Conservation (phyloP, 768 basidiomycete genomes). For the Naganishia vaughanmartiniae region DNA sequence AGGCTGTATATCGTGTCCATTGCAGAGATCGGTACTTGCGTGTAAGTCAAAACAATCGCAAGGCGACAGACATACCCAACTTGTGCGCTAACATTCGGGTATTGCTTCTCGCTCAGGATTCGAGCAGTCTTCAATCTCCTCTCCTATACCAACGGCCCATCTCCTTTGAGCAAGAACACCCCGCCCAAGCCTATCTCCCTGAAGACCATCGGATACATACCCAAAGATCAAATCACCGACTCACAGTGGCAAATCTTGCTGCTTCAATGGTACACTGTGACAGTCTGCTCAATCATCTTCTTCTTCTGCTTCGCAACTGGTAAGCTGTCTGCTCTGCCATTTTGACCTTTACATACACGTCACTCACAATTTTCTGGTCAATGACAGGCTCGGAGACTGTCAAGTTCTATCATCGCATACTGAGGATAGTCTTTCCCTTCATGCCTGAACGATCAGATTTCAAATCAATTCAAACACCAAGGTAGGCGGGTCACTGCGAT, state of each 20-base stretch:
- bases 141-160: slow-evolving; percentile 43
- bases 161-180: slow-evolving; percentile 38
- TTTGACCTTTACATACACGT: neutral
- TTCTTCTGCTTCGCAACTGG: slow-evolving; percentile 50
- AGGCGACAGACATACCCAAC: neutral
- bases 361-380: neutral
- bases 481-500: neutral
- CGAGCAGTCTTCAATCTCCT: slow-evolving; percentile 49
- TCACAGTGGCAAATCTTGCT: slow-evolving; percentile 29
- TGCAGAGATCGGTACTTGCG: slow-evolving; percentile 44
- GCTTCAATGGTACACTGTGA: slow-evolving; percentile 45
- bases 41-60: slow-evolving; percentile 31
- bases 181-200: slow-evolving; percentile 36
- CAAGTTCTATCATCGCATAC: slow-evolving; percentile 38
- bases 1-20: slow-evolving; percentile 42
- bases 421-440: slow-evolving; percentile 39
- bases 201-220: slow-evolving; percentile 36
- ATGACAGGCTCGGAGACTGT: slow-evolving; percentile 41
- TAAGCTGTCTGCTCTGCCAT: slow-evolving; percentile 30
- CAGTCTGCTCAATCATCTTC: slow-evolving; percentile 46
- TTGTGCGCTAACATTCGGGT: neutral
- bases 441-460: slow-evolving; percentile 17
- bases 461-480: slow-evolving; percentile 11
- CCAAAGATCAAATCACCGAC: slow-evolving; percentile 27
- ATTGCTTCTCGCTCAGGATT: slow-evolving; percentile 35